Percentiles rank a stretch among this genome's conserved stretches.
Evolutionary conservation across 1,284 basidiomycete species (phyloP).

Genomic region (Amylostereum chailletii): DNA sequence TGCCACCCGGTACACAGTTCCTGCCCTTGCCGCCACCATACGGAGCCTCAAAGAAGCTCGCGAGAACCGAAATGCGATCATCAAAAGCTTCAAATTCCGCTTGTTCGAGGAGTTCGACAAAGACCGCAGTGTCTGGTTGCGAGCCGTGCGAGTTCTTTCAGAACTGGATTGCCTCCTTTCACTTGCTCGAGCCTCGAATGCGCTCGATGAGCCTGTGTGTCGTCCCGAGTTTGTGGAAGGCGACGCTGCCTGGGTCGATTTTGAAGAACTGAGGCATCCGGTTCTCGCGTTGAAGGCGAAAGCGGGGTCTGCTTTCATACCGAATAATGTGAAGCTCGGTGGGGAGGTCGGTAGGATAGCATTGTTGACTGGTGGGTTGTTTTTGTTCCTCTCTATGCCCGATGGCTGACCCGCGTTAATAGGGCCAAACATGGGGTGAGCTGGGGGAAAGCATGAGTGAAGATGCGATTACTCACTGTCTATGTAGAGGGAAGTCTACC

Average conservation of each 20-base stretch:
- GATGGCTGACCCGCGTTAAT: conserved; percentile 6
- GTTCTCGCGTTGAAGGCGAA: conserved; percentile 58
- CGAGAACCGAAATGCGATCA: conserved; percentile 72
- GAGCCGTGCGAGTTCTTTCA: conserved; percentile 69
- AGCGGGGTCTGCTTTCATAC: conserved; percentile 68
- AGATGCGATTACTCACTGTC: conserved; percentile 12
- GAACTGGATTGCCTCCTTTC: conserved; percentile 94
- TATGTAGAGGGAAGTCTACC: neutral
- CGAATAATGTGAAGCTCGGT: conserved; percentile 89
- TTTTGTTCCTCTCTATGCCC: conserved; percentile 1
- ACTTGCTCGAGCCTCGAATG: conserved; percentile 82
- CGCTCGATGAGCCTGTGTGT: conserved; percentile 89
- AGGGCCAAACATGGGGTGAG: conserved; percentile 89
- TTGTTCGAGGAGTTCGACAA: conserved; percentile 82
- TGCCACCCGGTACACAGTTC: conserved; percentile 69
- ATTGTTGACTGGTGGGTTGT: conserved; percentile 71
- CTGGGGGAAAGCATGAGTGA: conserved; percentile 78
- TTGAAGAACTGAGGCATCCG: conserved; percentile 82
- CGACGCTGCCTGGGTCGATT: conserved; percentile 72
- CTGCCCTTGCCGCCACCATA: conserved; percentile 62
- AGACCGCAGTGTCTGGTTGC: conserved; percentile 74
- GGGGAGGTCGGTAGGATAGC: conserved; percentile 73
- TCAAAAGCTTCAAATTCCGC: conserved; percentile 78
- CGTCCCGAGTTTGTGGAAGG: conserved; percentile 83
- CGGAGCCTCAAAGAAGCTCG: conserved; percentile 85